These are phyloP conservation scores for Arthroderma sp. DNA, from an alignment of 2,329 filamentous ascomycete genomes.

Conservation along the genomic window DNA sequence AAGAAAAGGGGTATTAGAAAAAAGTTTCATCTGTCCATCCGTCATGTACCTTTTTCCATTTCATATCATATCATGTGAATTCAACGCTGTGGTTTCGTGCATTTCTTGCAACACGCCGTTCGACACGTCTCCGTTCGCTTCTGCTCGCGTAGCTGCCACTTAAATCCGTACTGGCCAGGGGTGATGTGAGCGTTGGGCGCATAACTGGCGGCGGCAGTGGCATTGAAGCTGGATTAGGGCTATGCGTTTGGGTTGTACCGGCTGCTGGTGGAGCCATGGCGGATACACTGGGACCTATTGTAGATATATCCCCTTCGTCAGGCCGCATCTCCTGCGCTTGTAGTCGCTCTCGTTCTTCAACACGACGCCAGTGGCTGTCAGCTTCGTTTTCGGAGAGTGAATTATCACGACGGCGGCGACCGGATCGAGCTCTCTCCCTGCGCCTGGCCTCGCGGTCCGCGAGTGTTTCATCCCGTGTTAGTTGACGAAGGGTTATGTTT, in stretches of 20 bases:
- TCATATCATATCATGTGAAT: conserved; percentile 27
- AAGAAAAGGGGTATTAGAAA: too few relatives aligned
- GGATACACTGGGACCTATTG: conserved; percentile 1
- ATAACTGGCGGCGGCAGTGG: conserved; percentile 23
- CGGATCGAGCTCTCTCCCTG: conserved; percentile 32
- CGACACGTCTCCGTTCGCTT: conserved; percentile 39
- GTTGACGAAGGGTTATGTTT: conserved; percentile 47
- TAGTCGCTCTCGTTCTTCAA: conserved; percentile 35
- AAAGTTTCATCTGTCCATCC: too few relatives aligned
- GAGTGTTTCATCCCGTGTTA: conserved; percentile 50
- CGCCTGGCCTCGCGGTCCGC: conserved; percentile 44
- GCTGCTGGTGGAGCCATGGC: conserved; percentile 1
- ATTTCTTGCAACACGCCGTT: conserved; percentile 35
- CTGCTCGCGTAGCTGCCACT: conserved; percentile 42
- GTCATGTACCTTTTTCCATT: too few relatives aligned
- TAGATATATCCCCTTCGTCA: conserved; percentile 15
- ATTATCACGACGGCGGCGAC: conserved; percentile 28
- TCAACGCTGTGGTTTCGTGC: conserved; percentile 36
- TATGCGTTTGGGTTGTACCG: background rate
- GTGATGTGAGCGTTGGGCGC: conserved; percentile 16
- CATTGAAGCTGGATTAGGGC: conserved; percentile 15
- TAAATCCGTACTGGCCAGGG: conserved; percentile 35
- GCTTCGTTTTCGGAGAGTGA: conserved; percentile 30
- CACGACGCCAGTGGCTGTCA: conserved; percentile 35
- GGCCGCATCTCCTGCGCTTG: conserved; percentile 32